Evolutionary conservation across 176 grass and related monocot genomes (phyloP).

Genomic region (Rhynchospora tenuis): DNA sequence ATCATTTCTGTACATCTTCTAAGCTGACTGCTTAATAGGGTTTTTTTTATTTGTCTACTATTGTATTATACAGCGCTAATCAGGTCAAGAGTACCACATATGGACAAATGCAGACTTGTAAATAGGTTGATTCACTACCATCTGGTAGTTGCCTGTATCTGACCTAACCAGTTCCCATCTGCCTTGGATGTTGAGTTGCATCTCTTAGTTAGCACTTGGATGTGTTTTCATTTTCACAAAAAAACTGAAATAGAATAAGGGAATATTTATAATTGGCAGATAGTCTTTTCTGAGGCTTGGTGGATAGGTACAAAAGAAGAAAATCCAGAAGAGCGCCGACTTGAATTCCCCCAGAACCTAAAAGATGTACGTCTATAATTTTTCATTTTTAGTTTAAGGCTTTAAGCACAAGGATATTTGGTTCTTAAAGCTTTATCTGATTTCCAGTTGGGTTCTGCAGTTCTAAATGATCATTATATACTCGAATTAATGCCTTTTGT

Average conservation of each 20-base stretch:
- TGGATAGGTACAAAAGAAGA: conserved; percentile 82
- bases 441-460: background rate
- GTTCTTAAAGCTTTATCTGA: background rate
- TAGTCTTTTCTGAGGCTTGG: conserved; percentile 87
- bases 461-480: background rate
- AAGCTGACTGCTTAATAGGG: background rate
- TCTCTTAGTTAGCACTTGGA: background rate
- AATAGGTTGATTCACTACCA: background rate
- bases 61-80: background rate
- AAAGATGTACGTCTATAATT: conserved; percentile 35
- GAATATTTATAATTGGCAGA: conserved; percentile 40
- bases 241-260: background rate
- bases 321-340: conserved; percentile 68
- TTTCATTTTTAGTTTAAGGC: background rate
- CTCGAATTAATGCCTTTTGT: background rate
- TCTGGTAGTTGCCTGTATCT: background rate
- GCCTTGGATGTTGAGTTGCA: background rate
- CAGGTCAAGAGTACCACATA: background rate
- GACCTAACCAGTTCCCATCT: background rate
- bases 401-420: background rate
- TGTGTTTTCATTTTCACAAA: background rate
- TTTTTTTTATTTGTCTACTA: background rate
- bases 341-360: conserved; percentile 58
- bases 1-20: background rate
- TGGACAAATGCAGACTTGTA: background rate